Conservation (phyloP, 352 stramenopile genomes). For the Globisporangium takayamanum region DNA sequence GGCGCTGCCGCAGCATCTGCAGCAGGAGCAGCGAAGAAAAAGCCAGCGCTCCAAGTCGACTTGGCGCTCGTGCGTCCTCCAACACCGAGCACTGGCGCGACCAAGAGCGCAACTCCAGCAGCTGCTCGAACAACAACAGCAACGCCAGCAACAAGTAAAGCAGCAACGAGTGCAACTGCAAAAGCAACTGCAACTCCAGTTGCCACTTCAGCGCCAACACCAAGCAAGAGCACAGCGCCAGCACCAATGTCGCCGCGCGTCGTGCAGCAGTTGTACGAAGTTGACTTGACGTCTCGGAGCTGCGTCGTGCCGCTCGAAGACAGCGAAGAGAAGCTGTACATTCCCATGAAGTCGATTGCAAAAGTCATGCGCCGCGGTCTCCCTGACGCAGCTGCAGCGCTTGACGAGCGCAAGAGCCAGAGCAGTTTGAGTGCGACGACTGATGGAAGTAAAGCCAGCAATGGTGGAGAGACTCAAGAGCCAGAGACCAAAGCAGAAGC, state of each 20-base stretch:
- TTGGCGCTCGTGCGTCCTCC: not conserved
- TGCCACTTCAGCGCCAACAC: not conserved
- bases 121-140: conserved; percentile 12
- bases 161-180: not conserved
- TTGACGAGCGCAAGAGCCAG: not conserved
- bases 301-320: conserved; percentile 31
- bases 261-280: conserved; percentile 61
- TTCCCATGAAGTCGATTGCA: conserved; percentile 53
- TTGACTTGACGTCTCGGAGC: conserved; percentile 50
- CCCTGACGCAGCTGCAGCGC: conserved; percentile 8
- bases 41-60: not conserved
- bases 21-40: not conserved
- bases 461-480: not conserved
- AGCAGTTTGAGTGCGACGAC: not conserved
- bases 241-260: conserved; percentile 43
- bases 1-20: conserved; percentile 12
- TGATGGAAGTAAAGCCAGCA: not conserved
- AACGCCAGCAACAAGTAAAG: not conserved
- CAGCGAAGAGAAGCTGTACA: conserved; percentile 71
- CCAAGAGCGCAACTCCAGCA: conserved; percentile 17
- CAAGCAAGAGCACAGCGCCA: conserved; percentile 2
- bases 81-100: no score
- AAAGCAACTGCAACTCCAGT: not conserved
- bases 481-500: no score
- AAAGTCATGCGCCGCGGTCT: conserved; percentile 71